Conservation (phyloP, 495 filamentous ascomycete species). For the Entonaema liquescens region DNA sequence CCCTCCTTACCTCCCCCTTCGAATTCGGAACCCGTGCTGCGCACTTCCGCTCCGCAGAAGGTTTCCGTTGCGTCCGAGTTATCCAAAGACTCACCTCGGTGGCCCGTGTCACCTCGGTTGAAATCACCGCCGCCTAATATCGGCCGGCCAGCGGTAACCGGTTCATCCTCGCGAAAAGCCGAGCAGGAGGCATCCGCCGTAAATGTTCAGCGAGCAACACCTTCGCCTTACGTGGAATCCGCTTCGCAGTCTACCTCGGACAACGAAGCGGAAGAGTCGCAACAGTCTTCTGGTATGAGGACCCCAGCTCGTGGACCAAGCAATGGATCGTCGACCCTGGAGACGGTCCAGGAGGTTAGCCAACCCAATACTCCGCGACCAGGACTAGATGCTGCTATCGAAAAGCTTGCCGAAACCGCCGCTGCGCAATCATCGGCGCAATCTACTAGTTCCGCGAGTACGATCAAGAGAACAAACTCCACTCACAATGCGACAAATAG, state of each 20-base stretch:
- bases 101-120: conserved; percentile 72
- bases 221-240: conserved; percentile 52
- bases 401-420: conserved; percentile 60
- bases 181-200: conserved; percentile 62
- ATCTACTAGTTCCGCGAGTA: conserved; percentile 45
- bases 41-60: conserved; percentile 70
- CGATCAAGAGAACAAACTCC: conserved; percentile 45
- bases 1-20: conserved; percentile 65
- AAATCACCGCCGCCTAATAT: conserved; percentile 72
- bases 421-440: conserved; percentile 52
- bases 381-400: conserved; percentile 51
- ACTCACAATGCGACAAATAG: conserved; percentile 51
- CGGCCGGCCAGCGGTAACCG: conserved; percentile 49
- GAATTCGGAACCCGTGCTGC: conserved; percentile 63
- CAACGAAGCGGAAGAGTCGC: conserved; percentile 63
- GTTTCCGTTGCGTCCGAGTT: conserved; percentile 59
- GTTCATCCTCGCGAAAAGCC: conserved; percentile 53
- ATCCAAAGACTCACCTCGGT: conserved; percentile 65
- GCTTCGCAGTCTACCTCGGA: conserved; percentile 52
- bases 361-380: conserved; percentile 74
- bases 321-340: conserved; percentile 74
- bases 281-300: conserved; percentile 63
- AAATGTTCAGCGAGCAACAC: conserved; percentile 62
- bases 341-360: conserved; percentile 93
- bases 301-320: conserved; percentile 72